phyloP scores from a whole-genome alignment of 192 early-diverging fungal species.

The Coemansia sp. region DNA sequence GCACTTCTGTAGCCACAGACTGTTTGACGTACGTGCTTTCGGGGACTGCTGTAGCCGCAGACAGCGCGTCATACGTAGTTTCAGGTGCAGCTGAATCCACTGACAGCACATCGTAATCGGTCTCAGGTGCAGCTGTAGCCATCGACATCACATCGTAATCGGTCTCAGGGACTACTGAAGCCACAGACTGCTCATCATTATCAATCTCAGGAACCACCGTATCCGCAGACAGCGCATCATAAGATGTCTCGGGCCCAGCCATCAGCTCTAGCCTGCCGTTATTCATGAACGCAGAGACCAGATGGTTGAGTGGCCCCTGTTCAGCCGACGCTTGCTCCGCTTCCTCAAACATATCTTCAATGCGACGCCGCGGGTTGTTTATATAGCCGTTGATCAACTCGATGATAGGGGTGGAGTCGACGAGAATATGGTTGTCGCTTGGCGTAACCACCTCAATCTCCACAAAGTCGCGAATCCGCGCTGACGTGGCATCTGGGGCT shows the following conservation, averaged over 20 bases:
- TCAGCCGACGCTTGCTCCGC: neutral
- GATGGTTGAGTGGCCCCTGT: slow-evolving; percentile 14
- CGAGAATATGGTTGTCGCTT: slow-evolving; percentile 10
- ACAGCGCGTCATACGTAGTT: neutral
- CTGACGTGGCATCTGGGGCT: neutral
- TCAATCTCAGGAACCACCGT: too few species aligned
- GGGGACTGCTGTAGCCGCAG: neutral
- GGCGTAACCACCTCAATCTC: slow-evolving; percentile 1
- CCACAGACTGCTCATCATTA: too few species aligned
- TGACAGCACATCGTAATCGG: too few species aligned
- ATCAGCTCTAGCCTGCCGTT: too few species aligned
- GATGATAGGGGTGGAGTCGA: slow-evolving; percentile 27
- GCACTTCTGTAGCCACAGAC: too few species aligned
- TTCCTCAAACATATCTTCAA: neutral
- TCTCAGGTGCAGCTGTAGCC: neutral
- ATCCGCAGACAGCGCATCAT: too few species aligned
- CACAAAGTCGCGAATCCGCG: slow-evolving; percentile 11
- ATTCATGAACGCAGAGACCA: slow-evolving; percentile 4
- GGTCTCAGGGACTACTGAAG: too few species aligned
- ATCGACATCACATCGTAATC: too few species aligned
- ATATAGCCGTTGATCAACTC: slow-evolving; percentile 50
- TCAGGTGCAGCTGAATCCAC: neutral
- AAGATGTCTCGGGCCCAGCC: too few species aligned
- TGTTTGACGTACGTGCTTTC: neutral
- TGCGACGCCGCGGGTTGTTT: slow-evolving; percentile 1